These are phyloP conservation scores for Micractinium conductrix DNA, from an alignment of 139 green algal species.

Conservation along the genomic window DNA sequence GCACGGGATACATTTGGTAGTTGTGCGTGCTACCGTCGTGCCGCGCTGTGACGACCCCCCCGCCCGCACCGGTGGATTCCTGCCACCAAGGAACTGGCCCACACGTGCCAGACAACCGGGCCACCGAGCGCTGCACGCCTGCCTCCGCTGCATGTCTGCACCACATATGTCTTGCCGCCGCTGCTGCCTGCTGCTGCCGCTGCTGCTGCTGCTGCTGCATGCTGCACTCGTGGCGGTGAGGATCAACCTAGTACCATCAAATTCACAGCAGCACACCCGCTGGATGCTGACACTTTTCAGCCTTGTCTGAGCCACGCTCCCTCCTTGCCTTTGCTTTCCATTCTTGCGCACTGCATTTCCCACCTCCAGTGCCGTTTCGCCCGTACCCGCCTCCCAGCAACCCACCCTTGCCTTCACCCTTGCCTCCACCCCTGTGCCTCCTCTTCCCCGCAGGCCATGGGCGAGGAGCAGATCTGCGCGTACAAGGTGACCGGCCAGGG, in stretches of 20 bases:
- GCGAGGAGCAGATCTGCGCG: conserved; percentile 92
- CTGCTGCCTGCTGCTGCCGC: background rate
- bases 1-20: no score
- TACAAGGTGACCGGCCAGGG: conserved; percentile 69
- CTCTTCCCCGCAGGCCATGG: conserved; percentile 75
- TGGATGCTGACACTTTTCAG: conserved; percentile 44
- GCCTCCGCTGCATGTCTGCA: background rate
- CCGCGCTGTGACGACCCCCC: background rate
- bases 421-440: background rate
- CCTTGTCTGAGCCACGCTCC: conserved; percentile 42
- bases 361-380: background rate
- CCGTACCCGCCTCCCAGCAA: background rate
- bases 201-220: background rate
- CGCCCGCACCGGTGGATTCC: conserved; percentile 4
- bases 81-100: background rate
- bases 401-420: background rate
- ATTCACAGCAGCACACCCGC: conserved; percentile 44
- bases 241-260: conserved; percentile 60
- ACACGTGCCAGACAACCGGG: conserved; percentile 1
- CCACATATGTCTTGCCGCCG: background rate
- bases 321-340: background rate
- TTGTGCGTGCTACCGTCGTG: background rate
- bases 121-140: background rate
- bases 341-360: background rate
- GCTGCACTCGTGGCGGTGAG: conserved; percentile 21